Evolutionary conservation across 2,329 filamentous ascomycete species (phyloP).

Genomic region (Blastomyces parvus): DNA sequence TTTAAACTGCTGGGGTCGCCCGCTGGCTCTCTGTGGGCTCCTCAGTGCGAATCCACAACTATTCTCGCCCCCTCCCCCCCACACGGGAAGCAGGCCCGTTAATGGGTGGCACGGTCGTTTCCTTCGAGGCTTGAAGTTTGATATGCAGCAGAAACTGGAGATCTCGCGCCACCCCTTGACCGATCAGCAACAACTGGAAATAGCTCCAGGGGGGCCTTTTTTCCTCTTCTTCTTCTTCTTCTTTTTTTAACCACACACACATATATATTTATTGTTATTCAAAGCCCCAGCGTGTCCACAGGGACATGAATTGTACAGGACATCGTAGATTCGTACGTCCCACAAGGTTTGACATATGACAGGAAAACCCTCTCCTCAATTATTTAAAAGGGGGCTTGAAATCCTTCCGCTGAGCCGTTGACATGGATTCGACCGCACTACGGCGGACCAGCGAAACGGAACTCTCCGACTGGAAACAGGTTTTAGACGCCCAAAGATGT

Average conservation of each 20-base stretch:
- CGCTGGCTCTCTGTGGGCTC: not conserved
- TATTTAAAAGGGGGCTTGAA: not conserved
- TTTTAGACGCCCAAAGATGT: not conserved
- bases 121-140: not conserved
- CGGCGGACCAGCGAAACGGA: too few relatives aligned
- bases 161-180: not conserved
- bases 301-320: not conserved
- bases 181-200: not conserved
- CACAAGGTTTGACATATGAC: not conserved
- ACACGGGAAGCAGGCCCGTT: slow-evolving; percentile 1
- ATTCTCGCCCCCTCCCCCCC: not conserved
- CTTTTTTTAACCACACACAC: too few relatives aligned
- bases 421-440: not conserved
- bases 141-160: not conserved
- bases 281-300: not conserved
- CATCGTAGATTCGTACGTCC: not conserved
- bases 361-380: not conserved
- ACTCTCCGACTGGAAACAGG: not conserved
- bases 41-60: not conserved
- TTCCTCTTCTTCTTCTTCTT: too few relatives aligned
- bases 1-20: not conserved
- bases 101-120: not conserved
- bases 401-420: not conserved
- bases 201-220: not conserved
- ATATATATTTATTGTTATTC: not conserved